phyloP scores from a whole-genome alignment of 2,329 filamentous ascomycete genomes.

The Calonectria naviculata region DNA sequence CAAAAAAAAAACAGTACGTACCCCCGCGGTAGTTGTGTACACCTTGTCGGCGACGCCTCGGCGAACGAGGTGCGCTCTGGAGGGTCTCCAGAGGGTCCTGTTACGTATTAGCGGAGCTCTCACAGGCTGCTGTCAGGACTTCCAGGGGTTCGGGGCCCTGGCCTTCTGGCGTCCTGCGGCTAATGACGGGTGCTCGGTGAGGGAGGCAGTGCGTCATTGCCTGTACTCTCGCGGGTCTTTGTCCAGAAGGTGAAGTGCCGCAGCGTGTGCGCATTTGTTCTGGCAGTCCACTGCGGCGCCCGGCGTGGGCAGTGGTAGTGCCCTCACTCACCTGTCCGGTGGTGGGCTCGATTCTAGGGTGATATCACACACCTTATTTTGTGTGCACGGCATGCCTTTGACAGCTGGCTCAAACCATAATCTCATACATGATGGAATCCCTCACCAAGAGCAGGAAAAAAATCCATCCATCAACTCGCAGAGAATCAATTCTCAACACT shows the following conservation, averaged over 20 bases:
- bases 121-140: slow-evolving; percentile 6
- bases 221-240: neutral
- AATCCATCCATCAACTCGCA: neutral
- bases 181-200: slow-evolving; percentile 43
- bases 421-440: neutral
- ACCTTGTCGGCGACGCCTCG: slow-evolving; percentile 16
- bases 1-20: neutral
- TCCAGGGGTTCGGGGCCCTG: neutral
- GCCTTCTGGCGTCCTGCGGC: slow-evolving; percentile 25
- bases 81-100: slow-evolving; percentile 16
- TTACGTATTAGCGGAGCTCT: slow-evolving; percentile 17
- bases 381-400: neutral
- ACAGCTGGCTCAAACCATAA: neutral
- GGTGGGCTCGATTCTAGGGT: slow-evolving; percentile 2
- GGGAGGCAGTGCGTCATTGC: slow-evolving; percentile 16
- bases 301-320: slow-evolving; percentile 12
- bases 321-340: neutral
- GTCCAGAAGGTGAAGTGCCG: slow-evolving; percentile 1
- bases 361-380: neutral
- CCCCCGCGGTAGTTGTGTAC: neutral
- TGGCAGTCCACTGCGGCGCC: neutral
- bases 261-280: neutral
- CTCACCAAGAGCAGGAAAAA: neutral
- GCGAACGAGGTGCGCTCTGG: slow-evolving; percentile 13
- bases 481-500: neutral